phyloP scores from a whole-genome alignment of 176 grass and related monocot species.

The Carex parvula region DNA sequence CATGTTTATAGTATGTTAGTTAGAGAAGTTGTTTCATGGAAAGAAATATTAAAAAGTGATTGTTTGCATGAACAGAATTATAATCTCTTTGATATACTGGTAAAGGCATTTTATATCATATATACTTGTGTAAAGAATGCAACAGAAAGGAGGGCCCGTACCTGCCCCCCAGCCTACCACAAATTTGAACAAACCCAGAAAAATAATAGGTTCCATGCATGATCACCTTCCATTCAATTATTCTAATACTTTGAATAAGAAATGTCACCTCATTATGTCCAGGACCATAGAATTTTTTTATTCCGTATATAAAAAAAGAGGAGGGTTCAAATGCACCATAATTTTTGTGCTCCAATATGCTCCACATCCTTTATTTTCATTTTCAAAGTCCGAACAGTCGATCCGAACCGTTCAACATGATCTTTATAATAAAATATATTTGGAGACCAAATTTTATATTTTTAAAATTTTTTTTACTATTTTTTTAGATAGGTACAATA shows the following conservation, averaged over 20 bases:
- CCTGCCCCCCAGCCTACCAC: not conserved
- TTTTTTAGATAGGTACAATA: too few relatives aligned
- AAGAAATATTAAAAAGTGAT: slow-evolving; percentile 5
- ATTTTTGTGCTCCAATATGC: too few relatives aligned
- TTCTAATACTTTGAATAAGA: not conserved
- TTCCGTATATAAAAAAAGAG: not conserved
- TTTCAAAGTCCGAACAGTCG: too few relatives aligned
- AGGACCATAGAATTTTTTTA: not conserved
- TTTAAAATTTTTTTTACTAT: too few relatives aligned
- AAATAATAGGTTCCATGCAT: not conserved
- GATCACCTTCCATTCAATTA: not conserved
- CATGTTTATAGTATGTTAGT: not conserved
- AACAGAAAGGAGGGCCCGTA: not conserved
- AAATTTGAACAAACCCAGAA: not conserved
- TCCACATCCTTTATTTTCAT: too few relatives aligned
- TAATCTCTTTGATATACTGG: not conserved
- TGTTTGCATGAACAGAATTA: slow-evolving; percentile 4
- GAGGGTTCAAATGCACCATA: too few relatives aligned
- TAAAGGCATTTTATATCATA: too few relatives aligned
- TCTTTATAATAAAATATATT: too few relatives aligned
- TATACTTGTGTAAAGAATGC: too few relatives aligned
- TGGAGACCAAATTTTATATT: too few relatives aligned
- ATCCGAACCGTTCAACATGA: too few relatives aligned
- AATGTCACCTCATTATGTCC: not conserved
- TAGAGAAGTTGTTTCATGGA: not conserved